Evolutionary conservation across 139 green algal species (phyloP).

Genomic region (Pleodorina starrii): DNA sequence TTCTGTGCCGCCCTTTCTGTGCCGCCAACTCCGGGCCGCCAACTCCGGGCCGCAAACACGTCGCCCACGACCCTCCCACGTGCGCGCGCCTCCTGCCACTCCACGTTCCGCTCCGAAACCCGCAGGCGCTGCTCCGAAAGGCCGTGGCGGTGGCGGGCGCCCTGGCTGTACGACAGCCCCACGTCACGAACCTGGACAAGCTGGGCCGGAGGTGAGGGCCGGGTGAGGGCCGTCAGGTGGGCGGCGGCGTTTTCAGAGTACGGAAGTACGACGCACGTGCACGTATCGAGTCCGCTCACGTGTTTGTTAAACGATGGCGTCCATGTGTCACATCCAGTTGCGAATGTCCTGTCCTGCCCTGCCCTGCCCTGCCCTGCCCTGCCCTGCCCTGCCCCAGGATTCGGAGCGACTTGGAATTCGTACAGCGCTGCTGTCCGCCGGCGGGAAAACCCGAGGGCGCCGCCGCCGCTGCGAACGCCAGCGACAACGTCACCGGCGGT

Average conservation of each 20-base stretch:
- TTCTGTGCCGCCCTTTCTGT: no score
- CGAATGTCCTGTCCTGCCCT: background rate
- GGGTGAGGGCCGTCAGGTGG: background rate
- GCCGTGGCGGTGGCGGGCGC: background rate
- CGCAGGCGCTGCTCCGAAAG: no score
- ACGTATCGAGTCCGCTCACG: background rate
- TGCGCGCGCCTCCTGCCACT: no score
- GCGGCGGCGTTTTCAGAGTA: background rate
- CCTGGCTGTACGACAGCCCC: background rate
- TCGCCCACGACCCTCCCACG: no score
- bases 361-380: background rate
- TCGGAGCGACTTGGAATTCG: slow-evolving; percentile 32
- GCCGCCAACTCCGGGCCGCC: no score
- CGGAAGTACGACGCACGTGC: background rate
- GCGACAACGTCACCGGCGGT: background rate
- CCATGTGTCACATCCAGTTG: background rate
- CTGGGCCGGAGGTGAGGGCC: background rate
- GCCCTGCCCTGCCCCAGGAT: background rate
- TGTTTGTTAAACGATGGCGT: background rate
- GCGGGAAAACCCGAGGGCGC: background rate
- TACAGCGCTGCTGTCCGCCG: slow-evolving; percentile 9
- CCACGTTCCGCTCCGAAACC: no score
- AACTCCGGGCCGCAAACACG: no score
- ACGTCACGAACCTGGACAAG: slow-evolving; percentile 48
- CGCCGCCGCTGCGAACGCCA: background rate